phyloP scores from a whole-genome alignment of 768 basidiomycete genomes.

The Tephrocybe rancida region DNA sequence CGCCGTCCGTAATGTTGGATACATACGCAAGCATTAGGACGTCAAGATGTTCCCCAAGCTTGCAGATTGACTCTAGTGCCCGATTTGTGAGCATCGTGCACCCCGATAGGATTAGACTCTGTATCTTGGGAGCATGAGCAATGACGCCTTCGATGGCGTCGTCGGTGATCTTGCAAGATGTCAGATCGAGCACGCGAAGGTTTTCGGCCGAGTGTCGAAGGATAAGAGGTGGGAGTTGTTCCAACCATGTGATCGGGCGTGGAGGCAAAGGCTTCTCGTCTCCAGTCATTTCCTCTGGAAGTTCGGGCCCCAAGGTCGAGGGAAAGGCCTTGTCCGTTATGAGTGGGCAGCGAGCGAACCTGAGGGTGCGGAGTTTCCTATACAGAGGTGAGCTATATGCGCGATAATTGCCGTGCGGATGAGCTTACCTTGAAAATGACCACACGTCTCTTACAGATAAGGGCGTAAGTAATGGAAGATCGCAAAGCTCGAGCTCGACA shows the following conservation, averaged over 20 bases:
- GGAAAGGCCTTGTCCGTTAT: constrained; percentile 86
- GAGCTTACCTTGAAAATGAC: constrained; percentile 62
- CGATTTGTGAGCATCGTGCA: constrained; percentile 77
- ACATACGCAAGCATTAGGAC: constrained; percentile 83
- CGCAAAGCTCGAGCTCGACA: constrained; percentile 78
- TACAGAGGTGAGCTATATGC: constrained; percentile 8
- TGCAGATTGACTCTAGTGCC: constrained; percentile 66
- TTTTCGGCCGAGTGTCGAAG: constrained; percentile 69
- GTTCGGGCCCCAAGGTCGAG: constrained; percentile 35
- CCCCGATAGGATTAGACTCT: constrained; percentile 76
- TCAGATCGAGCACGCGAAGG: constrained; percentile 79
- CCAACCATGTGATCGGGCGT: constrained; percentile 61
- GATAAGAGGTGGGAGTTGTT: constrained; percentile 62
- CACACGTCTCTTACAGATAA: constrained; percentile 80
- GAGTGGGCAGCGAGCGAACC: constrained; percentile 74
- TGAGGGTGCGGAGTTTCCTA: constrained; percentile 73
- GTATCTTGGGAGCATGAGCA: constrained; percentile 72
- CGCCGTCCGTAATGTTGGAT: constrained; percentile 76
- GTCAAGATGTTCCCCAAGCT: constrained; percentile 76
- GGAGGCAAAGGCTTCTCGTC: constrained; percentile 57
- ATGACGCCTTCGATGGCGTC: constrained; percentile 76
- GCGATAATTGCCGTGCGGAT: constrained; percentile 15
- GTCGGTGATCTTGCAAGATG: constrained; percentile 77
- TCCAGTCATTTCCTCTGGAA: constrained; percentile 19
- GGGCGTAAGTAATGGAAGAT: constrained; percentile 68